Evolutionary conservation across 1,284 basidiomycete species (phyloP).

Genomic region (Cyathus pygmaeus): DNA sequence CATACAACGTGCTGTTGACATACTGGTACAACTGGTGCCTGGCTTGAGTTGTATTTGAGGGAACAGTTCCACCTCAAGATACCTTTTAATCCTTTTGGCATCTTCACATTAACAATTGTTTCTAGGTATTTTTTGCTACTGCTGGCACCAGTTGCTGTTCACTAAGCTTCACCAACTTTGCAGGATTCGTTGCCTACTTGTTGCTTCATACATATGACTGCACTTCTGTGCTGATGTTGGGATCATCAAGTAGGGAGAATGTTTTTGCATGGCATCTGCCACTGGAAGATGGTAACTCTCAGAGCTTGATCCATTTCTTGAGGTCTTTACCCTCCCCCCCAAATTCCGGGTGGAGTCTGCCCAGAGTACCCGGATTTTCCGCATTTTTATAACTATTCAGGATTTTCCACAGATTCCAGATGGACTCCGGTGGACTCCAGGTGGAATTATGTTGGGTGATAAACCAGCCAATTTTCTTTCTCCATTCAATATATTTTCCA

Average conservation of each 20-base stretch:
- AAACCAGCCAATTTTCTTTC: no score
- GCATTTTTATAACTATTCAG: no score
- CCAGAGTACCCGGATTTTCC: no score
- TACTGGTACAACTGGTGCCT: constrained; percentile 25
- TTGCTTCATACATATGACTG: constrained; percentile 33
- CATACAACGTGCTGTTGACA: constrained; percentile 31
- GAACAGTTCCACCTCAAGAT: constrained; percentile 47
- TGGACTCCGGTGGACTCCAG: no score
- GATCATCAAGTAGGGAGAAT: constrained; percentile 39
- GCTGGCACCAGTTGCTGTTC: constrained; percentile 32
- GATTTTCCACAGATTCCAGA: no score
- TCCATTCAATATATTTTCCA: no score
- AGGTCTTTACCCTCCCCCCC: no score
- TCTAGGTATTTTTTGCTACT: constrained; percentile 36
- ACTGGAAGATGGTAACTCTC: constrained; percentile 36
- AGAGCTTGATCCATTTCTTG: constrained; percentile 15
- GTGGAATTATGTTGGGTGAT: no score
- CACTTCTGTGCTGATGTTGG: constrained; percentile 30
- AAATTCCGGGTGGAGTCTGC: no score
- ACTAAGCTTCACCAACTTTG: constrained; percentile 35
- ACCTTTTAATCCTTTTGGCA: constrained; percentile 46
- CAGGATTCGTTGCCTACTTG: constrained; percentile 37
- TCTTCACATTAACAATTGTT: constrained; percentile 37
- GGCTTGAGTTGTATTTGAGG: constrained; percentile 43
- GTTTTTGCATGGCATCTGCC: constrained; percentile 40